Percentiles rank a stretch among this genome's conserved stretches.
phyloP scores from a whole-genome alignment of 257 asterid genomes.

The Jaltomata sinuosa region DNA sequence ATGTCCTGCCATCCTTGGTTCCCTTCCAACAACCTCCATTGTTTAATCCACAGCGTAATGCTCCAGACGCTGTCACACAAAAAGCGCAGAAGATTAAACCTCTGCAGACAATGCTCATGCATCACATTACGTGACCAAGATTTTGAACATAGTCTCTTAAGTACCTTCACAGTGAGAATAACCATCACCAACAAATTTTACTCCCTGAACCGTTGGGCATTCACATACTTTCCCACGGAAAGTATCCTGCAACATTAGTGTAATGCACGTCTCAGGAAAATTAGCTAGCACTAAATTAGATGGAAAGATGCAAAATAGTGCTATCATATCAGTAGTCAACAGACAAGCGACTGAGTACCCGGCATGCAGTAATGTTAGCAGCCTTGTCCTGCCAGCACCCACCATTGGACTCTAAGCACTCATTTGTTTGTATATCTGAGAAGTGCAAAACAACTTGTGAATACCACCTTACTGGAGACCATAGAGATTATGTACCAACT shows the following conservation, averaged over 20 bases:
- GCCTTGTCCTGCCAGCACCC: slow-evolving; percentile 95
- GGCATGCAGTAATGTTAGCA: slow-evolving; percentile 85
- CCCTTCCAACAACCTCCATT: slow-evolving; percentile 95
- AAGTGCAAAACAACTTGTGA: slow-evolving; percentile 7
- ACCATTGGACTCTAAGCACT: slow-evolving; percentile 79
- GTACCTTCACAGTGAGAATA: slow-evolving; percentile 88
- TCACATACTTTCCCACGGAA: slow-evolving; percentile 91
- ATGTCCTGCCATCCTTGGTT: slow-evolving; percentile 55
- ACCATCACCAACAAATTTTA: slow-evolving; percentile 82
- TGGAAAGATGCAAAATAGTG: neutral
- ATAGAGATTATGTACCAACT: neutral
- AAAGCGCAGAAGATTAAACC: neutral
- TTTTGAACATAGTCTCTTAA: neutral
- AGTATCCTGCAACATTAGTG: slow-evolving; percentile 53
- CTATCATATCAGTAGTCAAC: neutral
- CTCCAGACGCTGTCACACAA: slow-evolving; percentile 69
- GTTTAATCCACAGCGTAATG: slow-evolving; percentile 70
- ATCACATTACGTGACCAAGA: neutral
- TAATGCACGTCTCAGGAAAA: neutral
- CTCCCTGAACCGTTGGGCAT: slow-evolving; percentile 84
- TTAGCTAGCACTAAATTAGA: neutral
- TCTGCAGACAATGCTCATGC: neutral
- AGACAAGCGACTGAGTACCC: slow-evolving; percentile 30
- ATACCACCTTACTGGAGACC: neutral
- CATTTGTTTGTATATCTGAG: slow-evolving; percentile 84